These are phyloP conservation scores for Wickerhamiella pararugosa DNA, from an alignment of 1,139 yeast genomes.

Conservation along the genomic window DNA sequence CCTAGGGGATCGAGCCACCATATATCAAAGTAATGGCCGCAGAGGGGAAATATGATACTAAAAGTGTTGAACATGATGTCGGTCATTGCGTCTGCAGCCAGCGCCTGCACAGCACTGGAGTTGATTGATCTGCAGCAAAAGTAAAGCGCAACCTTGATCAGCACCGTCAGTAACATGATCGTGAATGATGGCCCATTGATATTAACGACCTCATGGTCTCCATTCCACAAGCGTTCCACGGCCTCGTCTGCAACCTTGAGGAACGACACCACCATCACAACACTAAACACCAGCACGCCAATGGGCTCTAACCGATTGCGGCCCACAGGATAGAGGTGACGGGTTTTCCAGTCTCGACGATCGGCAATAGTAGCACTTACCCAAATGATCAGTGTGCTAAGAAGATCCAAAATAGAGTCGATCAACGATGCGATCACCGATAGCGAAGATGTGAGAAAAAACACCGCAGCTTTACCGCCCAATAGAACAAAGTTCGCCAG, in stretches of 20 bases:
- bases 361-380: conserved; percentile 45
- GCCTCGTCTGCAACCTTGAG: conserved; percentile 61
- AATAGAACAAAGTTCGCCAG: conserved; percentile 44
- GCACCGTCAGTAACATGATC: conserved; percentile 51
- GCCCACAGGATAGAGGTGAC: conserved; percentile 46
- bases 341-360: conserved; percentile 36
- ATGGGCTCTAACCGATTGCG: conserved; percentile 61
- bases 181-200: conserved; percentile 40
- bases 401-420: conserved; percentile 58
- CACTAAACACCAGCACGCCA: conserved; percentile 60
- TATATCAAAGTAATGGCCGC: conserved; percentile 36
- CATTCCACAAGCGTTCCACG: conserved; percentile 20
- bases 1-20: conserved; percentile 74
- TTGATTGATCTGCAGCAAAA: conserved; percentile 48
- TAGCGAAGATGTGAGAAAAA: conserved; percentile 48
- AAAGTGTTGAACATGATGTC: conserved; percentile 60
- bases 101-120: conserved; percentile 59
- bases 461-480: conserved; percentile 48
- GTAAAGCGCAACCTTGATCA: conserved; percentile 47
- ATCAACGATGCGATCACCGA: conserved; percentile 67
- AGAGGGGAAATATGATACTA: conserved; percentile 52
- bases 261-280: conserved; percentile 56
- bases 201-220: conserved; percentile 26
- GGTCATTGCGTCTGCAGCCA: conserved; percentile 71
- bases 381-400: conserved; percentile 61